Evolutionary conservation across 2,329 filamentous ascomycete species (phyloP).

Genomic region (Colletotrichum theobromicola): DNA sequence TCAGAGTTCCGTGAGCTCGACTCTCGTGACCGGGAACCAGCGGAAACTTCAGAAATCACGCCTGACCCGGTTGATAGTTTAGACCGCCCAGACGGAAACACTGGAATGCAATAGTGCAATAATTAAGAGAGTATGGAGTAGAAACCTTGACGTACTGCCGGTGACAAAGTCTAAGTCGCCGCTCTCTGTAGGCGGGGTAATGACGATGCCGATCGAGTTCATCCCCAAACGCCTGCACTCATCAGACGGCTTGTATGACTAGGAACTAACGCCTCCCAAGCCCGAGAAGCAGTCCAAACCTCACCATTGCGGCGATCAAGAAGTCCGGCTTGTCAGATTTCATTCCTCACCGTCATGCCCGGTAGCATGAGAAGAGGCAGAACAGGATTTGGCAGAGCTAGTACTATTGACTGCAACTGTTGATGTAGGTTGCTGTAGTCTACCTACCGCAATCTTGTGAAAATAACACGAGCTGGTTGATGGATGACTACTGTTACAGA

Average conservation of each 20-base stretch:
- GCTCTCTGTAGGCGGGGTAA: background rate
- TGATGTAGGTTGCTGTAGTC: too few relatives aligned
- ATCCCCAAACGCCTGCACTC: background rate
- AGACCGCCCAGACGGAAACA: background rate
- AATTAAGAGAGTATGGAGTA: background rate
- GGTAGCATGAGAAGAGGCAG: too few relatives aligned
- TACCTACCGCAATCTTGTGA: background rate
- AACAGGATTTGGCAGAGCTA: too few relatives aligned
- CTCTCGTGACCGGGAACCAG: background rate
- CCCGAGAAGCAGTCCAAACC: background rate
- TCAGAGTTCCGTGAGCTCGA: background rate
- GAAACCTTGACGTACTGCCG: background rate
- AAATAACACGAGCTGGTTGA: background rate
- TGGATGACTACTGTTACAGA: background rate
- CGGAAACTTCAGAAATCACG: background rate
- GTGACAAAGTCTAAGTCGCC: background rate
- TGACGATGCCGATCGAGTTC: background rate
- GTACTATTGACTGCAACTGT: too few relatives aligned
- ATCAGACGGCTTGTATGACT: background rate
- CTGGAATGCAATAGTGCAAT: background rate
- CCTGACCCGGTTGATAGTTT: background rate
- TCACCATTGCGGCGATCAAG: background rate
- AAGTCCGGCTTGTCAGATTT: background rate
- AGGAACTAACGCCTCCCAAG: background rate
- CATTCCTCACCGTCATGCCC: background rate